Evolutionary conservation across 345 rosid species (phyloP), one percentile per base, ranked within the genome.

Genomic region (Leavenworthia alabamica): DNA sequence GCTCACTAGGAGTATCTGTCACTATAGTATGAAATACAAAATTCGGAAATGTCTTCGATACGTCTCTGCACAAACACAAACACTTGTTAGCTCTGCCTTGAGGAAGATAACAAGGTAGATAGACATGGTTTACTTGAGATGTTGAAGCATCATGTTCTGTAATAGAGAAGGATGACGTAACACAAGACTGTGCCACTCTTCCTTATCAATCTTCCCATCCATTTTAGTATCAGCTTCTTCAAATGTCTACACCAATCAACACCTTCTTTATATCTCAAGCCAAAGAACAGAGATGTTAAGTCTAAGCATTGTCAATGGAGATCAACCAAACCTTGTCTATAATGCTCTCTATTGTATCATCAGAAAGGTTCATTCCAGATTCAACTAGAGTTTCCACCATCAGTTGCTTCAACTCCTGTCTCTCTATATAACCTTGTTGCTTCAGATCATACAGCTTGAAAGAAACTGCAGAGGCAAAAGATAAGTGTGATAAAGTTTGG

Each of bases 391-490:
- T 88, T 11, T 89, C 84, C 23, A 88, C 80, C 62, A 88, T 87
- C 94, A 88, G 80, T 78, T 88, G 31, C 64, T 40, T 70, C 50
- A 70, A 91, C 86, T 86, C 91, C 10, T 83, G 81, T 51, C 94
- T 80, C 75, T 82, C 94, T 32, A 90, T 90, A 75, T 71, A 90
- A 39, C 96, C 97, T 71, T 89, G 92, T 53, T 78, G 86, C 73
- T 86, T 88, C 57, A 82, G 80, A 77, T 90, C 97, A 35, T 90
- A 90, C 45, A 90, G 75, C 78, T 79, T 88, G 68, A 90, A 90
- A 24, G 96, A 73, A 85, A 90, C 97, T 88, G 88, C 79, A 76
- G 8, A 35, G 10, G 24, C 20, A 47, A 17, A 28, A 36, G 1
- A 60, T 60, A 33, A 63, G 29, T 54, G 27, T 47, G 54, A 42